Conservation (phyloP, 2,329 filamentous ascomycete species). For the Claviceps africana region DNA sequence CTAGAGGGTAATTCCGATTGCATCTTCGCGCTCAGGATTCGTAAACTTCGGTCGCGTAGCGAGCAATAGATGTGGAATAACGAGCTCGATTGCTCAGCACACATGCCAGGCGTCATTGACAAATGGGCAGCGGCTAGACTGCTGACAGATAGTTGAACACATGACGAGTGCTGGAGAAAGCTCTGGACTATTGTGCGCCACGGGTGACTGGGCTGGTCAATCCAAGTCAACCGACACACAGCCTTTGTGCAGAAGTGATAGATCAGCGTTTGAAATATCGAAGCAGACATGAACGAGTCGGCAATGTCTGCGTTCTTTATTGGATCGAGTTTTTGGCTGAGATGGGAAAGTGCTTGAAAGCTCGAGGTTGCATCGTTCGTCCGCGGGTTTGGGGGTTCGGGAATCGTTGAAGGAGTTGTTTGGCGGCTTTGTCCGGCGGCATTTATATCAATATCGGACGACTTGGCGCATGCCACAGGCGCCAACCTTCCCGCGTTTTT, state of each 20-base stretch:
- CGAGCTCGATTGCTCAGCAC: not conserved
- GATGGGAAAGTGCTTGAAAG: not conserved
- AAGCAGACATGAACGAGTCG: not conserved
- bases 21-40: constrained; percentile 4
- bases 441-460: not conserved
- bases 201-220: constrained; percentile 10
- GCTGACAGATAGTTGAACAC: constrained; percentile 8
- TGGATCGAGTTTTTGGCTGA: not conserved
- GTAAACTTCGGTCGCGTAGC: constrained; percentile 2
- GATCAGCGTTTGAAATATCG: constrained; percentile 8
- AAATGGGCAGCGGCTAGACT: constrained; percentile 6
- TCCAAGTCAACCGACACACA: constrained; percentile 10
- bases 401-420: not conserved
- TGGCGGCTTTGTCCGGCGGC: not conserved
- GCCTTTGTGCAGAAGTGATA: constrained; percentile 10
- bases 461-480: constrained; percentile 1
- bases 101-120: constrained; percentile 2
- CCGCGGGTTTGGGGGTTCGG: not conserved
- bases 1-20: not conserved
- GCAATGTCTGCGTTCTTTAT: not conserved
- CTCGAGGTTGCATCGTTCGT: not conserved
- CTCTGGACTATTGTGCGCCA: constrained; percentile 8
- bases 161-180: constrained; percentile 7
- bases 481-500: constrained; percentile 7
- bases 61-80: constrained; percentile 1